phyloP scores from a whole-genome alignment of 2,329 filamentous ascomycete species.

The Colletotrichum neosansevieriae region DNA sequence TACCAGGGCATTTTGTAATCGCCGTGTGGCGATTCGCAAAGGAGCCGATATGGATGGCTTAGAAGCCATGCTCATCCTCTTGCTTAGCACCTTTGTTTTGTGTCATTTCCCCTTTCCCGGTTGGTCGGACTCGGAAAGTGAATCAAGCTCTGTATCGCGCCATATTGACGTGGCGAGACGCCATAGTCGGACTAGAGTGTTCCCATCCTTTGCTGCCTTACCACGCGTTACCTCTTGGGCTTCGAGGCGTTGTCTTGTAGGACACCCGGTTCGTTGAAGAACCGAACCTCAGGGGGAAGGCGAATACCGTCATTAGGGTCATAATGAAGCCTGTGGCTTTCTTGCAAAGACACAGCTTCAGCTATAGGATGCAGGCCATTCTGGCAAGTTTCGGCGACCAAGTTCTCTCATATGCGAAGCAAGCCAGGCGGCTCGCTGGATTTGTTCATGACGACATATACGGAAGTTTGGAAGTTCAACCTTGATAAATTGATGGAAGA shows the following conservation, averaged over 20 bases:
- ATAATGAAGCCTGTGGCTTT: too few relatives aligned
- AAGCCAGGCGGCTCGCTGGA: not conserved
- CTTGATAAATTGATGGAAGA: constrained; percentile 8
- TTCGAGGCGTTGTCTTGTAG: not conserved
- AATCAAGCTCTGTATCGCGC: too few relatives aligned
- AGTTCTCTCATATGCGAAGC: not conserved
- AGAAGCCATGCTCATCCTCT: not conserved
- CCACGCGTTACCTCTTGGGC: not conserved
- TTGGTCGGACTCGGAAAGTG: not conserved
- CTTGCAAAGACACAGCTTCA: too few relatives aligned
- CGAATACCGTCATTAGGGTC: too few relatives aligned
- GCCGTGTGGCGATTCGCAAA: not conserved
- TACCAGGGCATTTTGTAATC: not conserved
- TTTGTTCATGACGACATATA: not conserved
- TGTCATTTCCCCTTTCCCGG: not conserved
- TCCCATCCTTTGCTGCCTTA: not conserved
- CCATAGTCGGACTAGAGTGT: not conserved
- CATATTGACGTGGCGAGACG: not conserved
- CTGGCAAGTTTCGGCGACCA: too few relatives aligned
- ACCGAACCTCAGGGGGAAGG: too few relatives aligned
- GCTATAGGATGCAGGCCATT: too few relatives aligned
- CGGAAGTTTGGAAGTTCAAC: not conserved
- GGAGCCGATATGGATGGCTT: not conserved
- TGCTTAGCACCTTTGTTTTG: not conserved
- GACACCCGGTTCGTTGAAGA: too few relatives aligned